A percentile compares a stretch with the other conserved stretches of the same genome.
Evolutionary conservation across 352 stramenopile species (phyloP).

Genomic region (Phytophthora sansomeana): DNA sequence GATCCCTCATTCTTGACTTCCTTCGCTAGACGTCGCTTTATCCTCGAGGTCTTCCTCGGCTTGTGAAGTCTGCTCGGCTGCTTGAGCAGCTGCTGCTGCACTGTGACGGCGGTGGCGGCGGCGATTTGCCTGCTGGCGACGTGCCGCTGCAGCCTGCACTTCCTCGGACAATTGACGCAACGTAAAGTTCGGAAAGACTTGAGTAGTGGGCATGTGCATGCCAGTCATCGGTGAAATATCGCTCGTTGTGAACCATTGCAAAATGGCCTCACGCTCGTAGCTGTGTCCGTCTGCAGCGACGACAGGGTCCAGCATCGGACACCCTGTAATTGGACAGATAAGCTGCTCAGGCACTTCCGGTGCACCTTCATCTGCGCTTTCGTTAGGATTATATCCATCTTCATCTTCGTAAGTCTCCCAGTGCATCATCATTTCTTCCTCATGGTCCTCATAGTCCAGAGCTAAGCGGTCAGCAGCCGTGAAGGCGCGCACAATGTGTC

Average conservation of each 20-base stretch:
- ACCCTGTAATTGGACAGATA: constrained; percentile 94
- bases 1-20: constrained; percentile 28
- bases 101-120: constrained; percentile 18
- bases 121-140: constrained; percentile 36
- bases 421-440: constrained; percentile 42
- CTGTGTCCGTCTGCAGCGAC: constrained; percentile 97
- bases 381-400: constrained; percentile 23
- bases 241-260: constrained; percentile 92
- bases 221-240: constrained; percentile 85
- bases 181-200: constrained; percentile 80
- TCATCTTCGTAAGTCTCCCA: constrained; percentile 46
- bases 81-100: constrained; percentile 14
- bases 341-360: constrained; percentile 62
- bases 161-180: constrained; percentile 76
- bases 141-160: constrained; percentile 44
- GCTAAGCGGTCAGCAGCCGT: constrained; percentile 43
- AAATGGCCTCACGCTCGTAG: constrained; percentile 96
- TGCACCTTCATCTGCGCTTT: constrained; percentile 31
- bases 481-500: constrained; percentile 64
- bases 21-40: constrained; percentile 36
- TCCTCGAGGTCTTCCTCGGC: constrained; percentile 18
- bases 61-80: constrained; percentile 6
- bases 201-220: constrained; percentile 72
- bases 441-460: constrained; percentile 41
- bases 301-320: constrained; percentile 96